phyloP scores from a whole-genome alignment of 2,329 filamentous ascomycete genomes.

The Penicillium olsonii region DNA sequence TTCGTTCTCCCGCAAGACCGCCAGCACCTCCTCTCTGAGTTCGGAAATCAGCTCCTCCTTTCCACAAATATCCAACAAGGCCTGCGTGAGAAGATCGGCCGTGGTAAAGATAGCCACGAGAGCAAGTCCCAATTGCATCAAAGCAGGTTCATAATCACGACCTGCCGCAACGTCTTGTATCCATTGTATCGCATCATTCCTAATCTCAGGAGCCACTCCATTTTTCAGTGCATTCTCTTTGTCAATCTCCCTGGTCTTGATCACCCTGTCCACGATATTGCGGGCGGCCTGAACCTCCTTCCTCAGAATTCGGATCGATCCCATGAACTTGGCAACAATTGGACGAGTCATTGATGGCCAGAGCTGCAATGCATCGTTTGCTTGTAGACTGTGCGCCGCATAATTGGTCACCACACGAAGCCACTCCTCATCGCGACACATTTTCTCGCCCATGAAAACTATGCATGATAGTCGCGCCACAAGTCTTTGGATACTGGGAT shows the following conservation, averaged over 20 bases:
- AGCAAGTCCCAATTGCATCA: constrained; percentile 22
- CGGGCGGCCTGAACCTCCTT: not conserved
- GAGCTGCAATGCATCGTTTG: constrained; percentile 17
- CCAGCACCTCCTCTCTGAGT: constrained; percentile 24
- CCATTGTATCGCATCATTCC: constrained; percentile 26
- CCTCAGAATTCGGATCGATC: not conserved
- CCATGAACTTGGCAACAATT: not conserved
- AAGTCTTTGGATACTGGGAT: constrained; percentile 10
- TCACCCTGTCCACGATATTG: not conserved
- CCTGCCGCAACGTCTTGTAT: constrained; percentile 26
- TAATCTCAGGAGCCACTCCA: not conserved
- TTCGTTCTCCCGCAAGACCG: constrained; percentile 19
- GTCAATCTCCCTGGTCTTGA: not conserved
- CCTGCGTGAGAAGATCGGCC: constrained; percentile 24
- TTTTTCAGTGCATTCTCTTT: not conserved
- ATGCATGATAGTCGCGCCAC: constrained; percentile 15
- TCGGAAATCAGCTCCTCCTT: constrained; percentile 9
- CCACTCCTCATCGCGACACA: constrained; percentile 16
- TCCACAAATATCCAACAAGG: constrained; percentile 20
- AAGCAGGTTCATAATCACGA: constrained; percentile 18
- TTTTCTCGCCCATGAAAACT: constrained; percentile 15
- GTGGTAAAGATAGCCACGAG: constrained; percentile 27
- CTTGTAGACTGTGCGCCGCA: constrained; percentile 8
- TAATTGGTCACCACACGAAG: constrained; percentile 13
- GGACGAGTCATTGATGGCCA: constrained; percentile 3